Percentiles rank a stretch among this genome's conserved stretches.
These are phyloP conservation scores for Phytophthora syringae DNA, from an alignment of 352 stramenopile genomes.

Conservation along the genomic window DNA sequence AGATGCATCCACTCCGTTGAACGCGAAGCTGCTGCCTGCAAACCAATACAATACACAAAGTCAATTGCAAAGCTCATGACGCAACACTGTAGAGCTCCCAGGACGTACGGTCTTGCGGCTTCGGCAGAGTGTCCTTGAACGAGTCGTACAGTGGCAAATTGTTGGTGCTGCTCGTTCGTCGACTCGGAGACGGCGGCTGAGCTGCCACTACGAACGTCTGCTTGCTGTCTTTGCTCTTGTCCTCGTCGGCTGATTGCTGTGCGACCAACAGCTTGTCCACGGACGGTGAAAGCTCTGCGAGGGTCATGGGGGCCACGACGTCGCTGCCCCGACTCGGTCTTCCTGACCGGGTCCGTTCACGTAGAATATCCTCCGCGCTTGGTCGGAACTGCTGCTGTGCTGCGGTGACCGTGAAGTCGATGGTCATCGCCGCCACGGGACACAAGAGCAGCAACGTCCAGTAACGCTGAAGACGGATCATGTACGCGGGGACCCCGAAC, in stretches of 20 bases:
- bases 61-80: not conserved
- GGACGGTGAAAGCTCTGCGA: constrained; percentile 7
- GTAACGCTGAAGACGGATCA: constrained; percentile 54
- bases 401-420: constrained; percentile 48
- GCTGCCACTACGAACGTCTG: constrained; percentile 20
- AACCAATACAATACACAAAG: not conserved
- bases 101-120: constrained; percentile 28
- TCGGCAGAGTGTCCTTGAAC: constrained; percentile 23
- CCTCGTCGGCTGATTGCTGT: constrained; percentile 21
- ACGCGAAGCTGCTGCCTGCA: constrained; percentile 42
- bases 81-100: not conserved
- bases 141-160: constrained; percentile 27
- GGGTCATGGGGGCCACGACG: constrained; percentile 19
- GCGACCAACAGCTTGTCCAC: constrained; percentile 37
- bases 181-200: constrained; percentile 18
- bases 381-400: constrained; percentile 61
- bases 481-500: constrained; percentile 51
- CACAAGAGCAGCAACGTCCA: constrained; percentile 65
- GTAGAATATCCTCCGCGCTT: constrained; percentile 65
- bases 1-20: constrained; percentile 36
- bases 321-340: constrained; percentile 30
- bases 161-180: constrained; percentile 24
- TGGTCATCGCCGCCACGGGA: constrained; percentile 48
- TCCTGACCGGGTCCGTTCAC: constrained; percentile 42
- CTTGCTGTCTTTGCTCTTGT: constrained; percentile 13